Evolutionary conservation across 805 yeast species (phyloP).

Genomic region (Candida glaebosa): DNA sequence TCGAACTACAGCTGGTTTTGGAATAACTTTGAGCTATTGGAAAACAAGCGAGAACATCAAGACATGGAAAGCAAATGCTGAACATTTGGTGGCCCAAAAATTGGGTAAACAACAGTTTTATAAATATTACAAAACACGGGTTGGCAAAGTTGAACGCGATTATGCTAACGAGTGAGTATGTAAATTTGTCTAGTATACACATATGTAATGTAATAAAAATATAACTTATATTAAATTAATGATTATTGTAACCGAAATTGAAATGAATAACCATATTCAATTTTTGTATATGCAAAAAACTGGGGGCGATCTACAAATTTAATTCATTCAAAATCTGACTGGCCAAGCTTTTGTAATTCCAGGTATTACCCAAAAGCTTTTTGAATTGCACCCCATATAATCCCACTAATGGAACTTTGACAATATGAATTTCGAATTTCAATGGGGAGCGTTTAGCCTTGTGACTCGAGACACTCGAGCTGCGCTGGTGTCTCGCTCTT

Average conservation of each 20-base stretch:
- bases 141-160: constrained; percentile 14
- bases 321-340: constrained; percentile 74
- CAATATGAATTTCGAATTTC: constrained; percentile 86
- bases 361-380: constrained; percentile 88
- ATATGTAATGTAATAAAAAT: neutral
- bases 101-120: constrained; percentile 11
- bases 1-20: constrained; percentile 10
- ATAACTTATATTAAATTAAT: neutral
- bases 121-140: constrained; percentile 8
- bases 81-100: constrained; percentile 14
- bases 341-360: constrained; percentile 91
- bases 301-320: constrained; percentile 42
- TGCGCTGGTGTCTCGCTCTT: constrained; percentile 32
- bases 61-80: constrained; percentile 14
- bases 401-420: constrained; percentile 86
- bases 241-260: neutral
- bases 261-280: neutral
- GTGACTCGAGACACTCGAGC: constrained; percentile 21
- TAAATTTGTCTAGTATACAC: neutral
- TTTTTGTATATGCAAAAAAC: neutral
- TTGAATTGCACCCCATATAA: constrained; percentile 93
- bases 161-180: constrained; percentile 5
- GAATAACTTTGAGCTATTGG: constrained; percentile 18
- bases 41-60: constrained; percentile 9
- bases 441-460: constrained; percentile 51